Evolutionary conservation across 1,139 yeast species (phyloP).

Genomic region (Blastobotrys aristatus): DNA sequence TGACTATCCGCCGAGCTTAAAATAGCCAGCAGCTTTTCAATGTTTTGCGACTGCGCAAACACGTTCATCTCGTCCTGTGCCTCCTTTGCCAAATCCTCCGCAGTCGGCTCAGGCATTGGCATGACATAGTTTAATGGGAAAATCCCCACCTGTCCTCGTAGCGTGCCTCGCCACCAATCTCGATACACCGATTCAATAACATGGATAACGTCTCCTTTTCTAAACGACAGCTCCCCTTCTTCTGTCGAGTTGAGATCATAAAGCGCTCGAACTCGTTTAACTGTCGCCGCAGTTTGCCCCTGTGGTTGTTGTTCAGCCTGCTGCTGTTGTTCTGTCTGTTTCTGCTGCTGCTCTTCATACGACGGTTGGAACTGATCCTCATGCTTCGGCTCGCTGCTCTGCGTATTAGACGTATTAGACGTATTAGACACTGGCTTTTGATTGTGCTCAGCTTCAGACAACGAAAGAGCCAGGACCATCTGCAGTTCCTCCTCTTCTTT

Average conservation of each 20-base stretch:
- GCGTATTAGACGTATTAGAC: neutral
- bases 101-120: constrained; percentile 63
- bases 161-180: constrained; percentile 95
- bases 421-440: constrained; percentile 3
- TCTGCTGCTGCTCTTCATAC: constrained; percentile 8
- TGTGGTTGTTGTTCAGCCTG: constrained; percentile 13
- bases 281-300: constrained; percentile 38
- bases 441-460: constrained; percentile 46
- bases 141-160: constrained; percentile 78
- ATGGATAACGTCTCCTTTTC: constrained; percentile 48
- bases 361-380: constrained; percentile 12
- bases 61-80: constrained; percentile 42
- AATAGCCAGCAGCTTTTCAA: constrained; percentile 60
- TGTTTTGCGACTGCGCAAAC: constrained; percentile 47
- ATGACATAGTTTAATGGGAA: constrained; percentile 92
- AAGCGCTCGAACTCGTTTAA: constrained; percentile 73
- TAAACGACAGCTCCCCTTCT: constrained; percentile 41
- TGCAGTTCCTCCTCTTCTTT: constrained; percentile 79
- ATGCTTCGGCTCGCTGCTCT: neutral
- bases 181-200: constrained; percentile 84
- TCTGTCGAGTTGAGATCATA: constrained; percentile 69
- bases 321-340: constrained; percentile 18
- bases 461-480: constrained; percentile 70
- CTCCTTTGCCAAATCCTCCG: constrained; percentile 46
- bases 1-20: constrained; percentile 43